Evolutionary conservation across 2,329 filamentous ascomycete species (phyloP), one percentile per base, ranked within the genome.

Genomic region (Alternaria postmessia): DNA sequence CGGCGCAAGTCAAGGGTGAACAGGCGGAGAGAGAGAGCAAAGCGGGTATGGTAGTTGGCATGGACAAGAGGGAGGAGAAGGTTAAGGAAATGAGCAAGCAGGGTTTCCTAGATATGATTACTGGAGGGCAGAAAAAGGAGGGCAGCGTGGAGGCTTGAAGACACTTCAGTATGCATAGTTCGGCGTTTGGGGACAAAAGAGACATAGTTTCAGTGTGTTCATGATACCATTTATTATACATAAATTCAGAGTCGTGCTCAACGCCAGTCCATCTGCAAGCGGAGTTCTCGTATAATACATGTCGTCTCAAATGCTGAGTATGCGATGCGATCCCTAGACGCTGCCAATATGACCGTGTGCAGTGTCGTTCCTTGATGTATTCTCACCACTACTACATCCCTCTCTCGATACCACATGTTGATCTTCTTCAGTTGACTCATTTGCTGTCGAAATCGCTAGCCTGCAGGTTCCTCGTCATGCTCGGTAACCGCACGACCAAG

Each of bases 31-130:
- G 84, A 77, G 87, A 87, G 66, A 86, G 88, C 49, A 87, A 87
- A 78, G 88, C 88, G 68, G 87, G 89, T 62, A 91, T 93, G 4
- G 83, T 96, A 0, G 86, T 97, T 32, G 94, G 94, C 2, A 88
- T 93, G 73, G 87, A 86, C 63, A 88, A 91, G 78, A 88, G 93
- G 66, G 91, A 96, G 80, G 93, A 96, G 80, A 93, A 91, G 82
- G 86, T 96, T 53, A 95, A 92, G 67, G 94, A 98, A 84, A 95
- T 99, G 89, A 96, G 91, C 78, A 96, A 96, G 82, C 92, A 97
- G 81, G 94, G 94, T 0, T 99, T 98, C 81, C 80, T 99, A 78
- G 94, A 98, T 63, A 81, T 98, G 78, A 97, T 99, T 76, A 84
- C 84, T 42, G 83, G 85, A 14, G 83, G 86, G 75, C 79, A 85